Evolutionary conservation across 805 yeast genomes (phyloP), one percentile per base, ranked within the genome.

Genomic region (Lachancea quebecensis): DNA sequence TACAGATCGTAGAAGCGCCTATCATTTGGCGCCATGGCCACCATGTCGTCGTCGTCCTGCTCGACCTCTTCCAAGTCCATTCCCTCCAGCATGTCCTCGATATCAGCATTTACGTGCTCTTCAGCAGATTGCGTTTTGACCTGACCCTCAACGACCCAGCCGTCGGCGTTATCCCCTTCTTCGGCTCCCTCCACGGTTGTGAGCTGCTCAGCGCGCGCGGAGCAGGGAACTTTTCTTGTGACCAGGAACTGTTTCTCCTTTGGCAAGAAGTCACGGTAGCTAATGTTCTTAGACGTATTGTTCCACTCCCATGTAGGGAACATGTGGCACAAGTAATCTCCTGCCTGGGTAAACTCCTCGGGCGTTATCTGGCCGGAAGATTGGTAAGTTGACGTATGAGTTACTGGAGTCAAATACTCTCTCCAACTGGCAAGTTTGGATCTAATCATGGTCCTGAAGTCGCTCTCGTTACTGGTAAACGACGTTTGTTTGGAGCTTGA

Each of bases 241-340:
- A 93, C 85, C 35, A 93, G 68, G 53, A 75, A 86, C 67, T 93
- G 99, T 66, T 88, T 93, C 53, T 86, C 90, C 1, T 69, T 68
- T 1, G 99, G 99, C 48, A 93, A 67, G 55, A 88, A 93, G 50
- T 79, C 83, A 39, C 63, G 57, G 30, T 49, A 42, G 29, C 52
- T 53, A 6, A 59, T 41, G 35, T 48, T 50, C 51, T 81, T 77
- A 39, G 61, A 68, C 52, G 72, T 75, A 8, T 74, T 68, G 2
- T 78, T 69, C 99, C 99, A 93, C 50, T 81, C 79, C 99, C 99
- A 93, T 0, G 98, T 93, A 2, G 99, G 98, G 62, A 93, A 93
- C 71, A 84, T 86, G 65, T 80, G 82, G 29, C 82, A 90, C 47
- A 93, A 69, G 64, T 88, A 93, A 63, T 93, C 97, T 17, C 99